Evolutionary conservation across 768 basidiomycete genomes (phyloP).

Genomic region (Rhodosporidiobolus odoratus): DNA sequence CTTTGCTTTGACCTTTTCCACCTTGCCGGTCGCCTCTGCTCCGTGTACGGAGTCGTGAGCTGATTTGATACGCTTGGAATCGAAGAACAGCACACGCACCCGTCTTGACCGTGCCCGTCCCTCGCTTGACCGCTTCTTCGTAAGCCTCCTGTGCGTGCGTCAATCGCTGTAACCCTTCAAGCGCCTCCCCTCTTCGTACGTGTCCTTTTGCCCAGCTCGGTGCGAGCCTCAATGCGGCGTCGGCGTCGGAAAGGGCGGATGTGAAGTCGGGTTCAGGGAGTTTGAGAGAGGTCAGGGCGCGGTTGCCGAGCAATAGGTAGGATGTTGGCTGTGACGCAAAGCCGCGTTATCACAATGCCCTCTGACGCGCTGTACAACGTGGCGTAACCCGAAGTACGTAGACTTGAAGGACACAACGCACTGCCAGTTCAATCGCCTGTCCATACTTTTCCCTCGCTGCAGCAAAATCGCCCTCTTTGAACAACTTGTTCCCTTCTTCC

Average conservation of each 20-base stretch:
- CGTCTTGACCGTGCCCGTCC: constrained; percentile 14
- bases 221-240: constrained; percentile 8
- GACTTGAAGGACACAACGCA: neutral
- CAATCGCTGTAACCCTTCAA: constrained; percentile 12
- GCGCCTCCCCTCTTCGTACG: constrained; percentile 28
- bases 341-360: neutral
- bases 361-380: no score
- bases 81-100: constrained; percentile 3
- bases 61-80: no score
- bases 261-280: constrained; percentile 6
- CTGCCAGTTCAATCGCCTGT: constrained; percentile 16
- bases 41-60: neutral
- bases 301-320: constrained; percentile 25
- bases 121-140: constrained; percentile 19
- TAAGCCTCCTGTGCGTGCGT: constrained; percentile 16
- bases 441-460: constrained; percentile 9
- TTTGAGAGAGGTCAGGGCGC: constrained; percentile 19
- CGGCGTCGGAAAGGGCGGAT: constrained; percentile 26
- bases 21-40: constrained; percentile 21
- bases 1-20: constrained; percentile 10
- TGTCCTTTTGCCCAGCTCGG: constrained; percentile 33
- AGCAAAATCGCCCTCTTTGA: constrained; percentile 20
- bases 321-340: constrained; percentile 8
- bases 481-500: constrained; percentile 18
- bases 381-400: neutral